Evolutionary conservation across 306 rosid species (phyloP).

Genomic region (Oemleria cerasiformis): DNA sequence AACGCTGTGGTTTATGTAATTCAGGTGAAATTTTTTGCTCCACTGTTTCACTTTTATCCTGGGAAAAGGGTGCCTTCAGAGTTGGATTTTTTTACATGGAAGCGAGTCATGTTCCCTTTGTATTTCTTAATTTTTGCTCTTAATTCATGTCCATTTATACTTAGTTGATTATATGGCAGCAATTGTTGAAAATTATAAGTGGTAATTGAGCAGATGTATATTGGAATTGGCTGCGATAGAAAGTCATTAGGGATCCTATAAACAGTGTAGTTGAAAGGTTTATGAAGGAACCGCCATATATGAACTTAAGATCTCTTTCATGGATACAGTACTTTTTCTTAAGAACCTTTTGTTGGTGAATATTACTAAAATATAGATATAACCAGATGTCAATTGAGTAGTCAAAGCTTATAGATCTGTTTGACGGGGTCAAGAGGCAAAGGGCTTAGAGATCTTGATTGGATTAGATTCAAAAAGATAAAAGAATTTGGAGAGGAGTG

Average conservation of each 20-base stretch:
- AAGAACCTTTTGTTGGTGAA: background rate
- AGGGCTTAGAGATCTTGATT: background rate
- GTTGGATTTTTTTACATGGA: slow-evolving; percentile 23
- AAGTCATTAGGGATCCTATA: background rate
- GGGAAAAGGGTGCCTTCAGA: slow-evolving; percentile 8
- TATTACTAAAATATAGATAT: background rate
- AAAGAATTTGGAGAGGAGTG: background rate
- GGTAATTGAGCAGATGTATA: background rate
- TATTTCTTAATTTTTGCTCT: background rate
- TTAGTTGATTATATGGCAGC: slow-evolving; percentile 3
- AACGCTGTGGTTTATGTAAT: slow-evolving; percentile 81
- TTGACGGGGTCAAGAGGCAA: background rate
- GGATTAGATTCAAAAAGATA: background rate
- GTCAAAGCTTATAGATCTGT: background rate
- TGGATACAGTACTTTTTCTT: background rate
- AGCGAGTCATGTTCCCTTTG: slow-evolving; percentile 21
- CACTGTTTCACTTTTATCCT: slow-evolving; percentile 15
- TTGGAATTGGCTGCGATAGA: background rate
- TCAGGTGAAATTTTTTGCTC: slow-evolving; percentile 69
- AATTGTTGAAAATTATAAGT: background rate
- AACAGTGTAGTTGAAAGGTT: background rate
- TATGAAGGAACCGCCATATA: background rate
- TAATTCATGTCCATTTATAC: background rate
- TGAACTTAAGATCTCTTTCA: background rate
- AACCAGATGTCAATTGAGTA: background rate